Base-by-base conservation (phyloP, 208 protist genomes). In the Acanthamoeba lugdunensis region DNA sequence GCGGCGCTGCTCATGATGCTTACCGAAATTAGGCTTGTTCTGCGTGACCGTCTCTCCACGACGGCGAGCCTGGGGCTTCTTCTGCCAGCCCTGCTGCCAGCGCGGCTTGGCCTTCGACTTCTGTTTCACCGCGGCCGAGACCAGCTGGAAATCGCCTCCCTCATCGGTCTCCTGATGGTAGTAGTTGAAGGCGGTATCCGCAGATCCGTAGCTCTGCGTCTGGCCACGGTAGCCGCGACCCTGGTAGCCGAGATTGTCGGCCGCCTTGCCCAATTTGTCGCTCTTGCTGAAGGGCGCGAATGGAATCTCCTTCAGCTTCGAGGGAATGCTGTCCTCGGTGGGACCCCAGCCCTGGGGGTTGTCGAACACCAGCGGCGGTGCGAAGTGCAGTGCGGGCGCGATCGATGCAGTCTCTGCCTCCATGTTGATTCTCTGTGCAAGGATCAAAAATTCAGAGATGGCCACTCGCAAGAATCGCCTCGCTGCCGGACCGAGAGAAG, bases 201-300 rank as follows among this genome's bases (percentile, higher is more conserved):
- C 73, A 13, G 73, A 82, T 6, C 73, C 73, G 37, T 82, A 82
- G 41, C 41, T 56, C 45, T 82, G 73, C 41, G 73, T 41, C 82
- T 89, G 54, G 30, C 81, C 81, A 5, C 81, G 21, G 81, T 89
- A 65, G 81, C 54, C 45, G 9, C 56, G 48, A 58, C 41, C 25
- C 18, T 58, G 61, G 61, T 54, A 69, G 61, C 45, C 48, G n/a
- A 54, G 16, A 65, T 56, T 96, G 94, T 97, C 96, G 18, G 96
- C 94, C 11, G 94, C 95, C 63, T 93, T 92, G 58, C 95, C 96
- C 63, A 97, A 79, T 48, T 95, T 95, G 33, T 97, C 95, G 65
- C 58, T 89, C 94, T 97, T 97, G 21, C 30, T 69, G 89, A 96
- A 97, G 61, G 94, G 95, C 28, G 95, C 94, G 92, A 96, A 97